phyloP scores from a whole-genome alignment of 441 rosid genomes.

The Pelargonium hybrid region DNA sequence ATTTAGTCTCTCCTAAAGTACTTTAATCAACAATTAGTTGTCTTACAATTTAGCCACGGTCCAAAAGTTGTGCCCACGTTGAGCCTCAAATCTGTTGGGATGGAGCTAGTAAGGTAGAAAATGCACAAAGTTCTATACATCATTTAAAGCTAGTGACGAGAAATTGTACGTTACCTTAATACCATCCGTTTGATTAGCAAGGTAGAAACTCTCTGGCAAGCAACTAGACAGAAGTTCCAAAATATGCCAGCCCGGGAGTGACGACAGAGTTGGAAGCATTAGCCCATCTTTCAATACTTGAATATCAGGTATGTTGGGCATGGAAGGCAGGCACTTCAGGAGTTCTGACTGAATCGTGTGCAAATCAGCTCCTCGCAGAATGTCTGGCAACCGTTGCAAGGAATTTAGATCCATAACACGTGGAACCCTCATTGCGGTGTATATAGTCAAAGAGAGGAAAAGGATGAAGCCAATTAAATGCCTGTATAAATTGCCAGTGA shows the following conservation, averaged over 20 bases:
- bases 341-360: constrained; percentile 30
- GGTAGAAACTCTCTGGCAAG: constrained; percentile 25
- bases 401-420: constrained; percentile 64
- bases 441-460: constrained; percentile 74
- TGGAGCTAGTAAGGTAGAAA: too few species aligned
- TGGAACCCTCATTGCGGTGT: constrained; percentile 69
- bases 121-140: not conserved
- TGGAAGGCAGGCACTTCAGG: constrained; percentile 28
- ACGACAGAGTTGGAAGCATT: constrained; percentile 20
- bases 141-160: not conserved
- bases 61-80: too few species aligned
- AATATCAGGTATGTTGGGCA: constrained; percentile 32
- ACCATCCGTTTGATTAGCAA: constrained; percentile 16
- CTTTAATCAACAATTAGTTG: too few species aligned
- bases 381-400: constrained; percentile 37
- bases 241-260: constrained; percentile 26
- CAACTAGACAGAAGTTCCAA: constrained; percentile 25
- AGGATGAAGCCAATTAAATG: constrained; percentile 92
- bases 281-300: constrained; percentile 23
- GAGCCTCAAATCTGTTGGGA: too few species aligned
- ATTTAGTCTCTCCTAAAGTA: too few species aligned
- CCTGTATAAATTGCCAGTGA: constrained; percentile 35
- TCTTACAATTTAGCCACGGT: too few species aligned
- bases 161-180: constrained; percentile 18
- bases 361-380: constrained; percentile 27